These are phyloP conservation scores for Eucalyptus globulus DNA, from an alignment of 345 rosid genomes.

Conservation along the genomic window DNA sequence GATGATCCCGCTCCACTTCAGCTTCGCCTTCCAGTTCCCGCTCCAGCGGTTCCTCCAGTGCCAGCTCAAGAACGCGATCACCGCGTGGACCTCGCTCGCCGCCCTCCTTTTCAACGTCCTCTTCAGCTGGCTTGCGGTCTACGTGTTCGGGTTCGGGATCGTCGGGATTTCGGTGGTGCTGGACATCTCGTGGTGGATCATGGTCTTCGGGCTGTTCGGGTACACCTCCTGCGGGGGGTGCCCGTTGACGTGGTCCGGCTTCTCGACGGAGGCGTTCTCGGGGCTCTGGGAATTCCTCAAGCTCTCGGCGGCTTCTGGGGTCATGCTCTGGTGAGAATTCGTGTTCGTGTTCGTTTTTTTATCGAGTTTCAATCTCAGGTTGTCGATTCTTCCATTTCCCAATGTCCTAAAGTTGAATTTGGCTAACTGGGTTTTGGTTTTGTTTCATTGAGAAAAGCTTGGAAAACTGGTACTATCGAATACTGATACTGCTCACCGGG, in stretches of 20 bases:
- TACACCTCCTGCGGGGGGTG: not conserved
- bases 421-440: not conserved
- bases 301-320: slow-evolving; percentile 24
- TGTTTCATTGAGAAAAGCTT: slow-evolving; percentile 2
- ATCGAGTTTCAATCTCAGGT: not conserved
- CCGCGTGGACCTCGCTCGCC: slow-evolving; percentile 15
- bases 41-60: slow-evolving; percentile 27
- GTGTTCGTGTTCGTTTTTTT: too few relatives aligned
- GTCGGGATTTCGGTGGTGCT: slow-evolving; percentile 16
- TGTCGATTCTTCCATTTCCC: not conserved
- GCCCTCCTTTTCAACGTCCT: slow-evolving; percentile 5
- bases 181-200: slow-evolving; percentile 21
- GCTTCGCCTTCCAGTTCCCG: slow-evolving; percentile 33
- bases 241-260: slow-evolving; percentile 21
- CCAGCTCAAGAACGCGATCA: slow-evolving; percentile 19
- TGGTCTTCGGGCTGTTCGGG: not conserved
- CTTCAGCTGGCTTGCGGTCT: slow-evolving; percentile 14
- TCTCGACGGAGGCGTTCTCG: slow-evolving; percentile 10
- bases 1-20: slow-evolving; percentile 30
- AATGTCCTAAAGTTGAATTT: not conserved
- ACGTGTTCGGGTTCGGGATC: slow-evolving; percentile 12
- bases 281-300: slow-evolving; percentile 14
- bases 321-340: slow-evolving; percentile 22
- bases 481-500: slow-evolving; percentile 25
- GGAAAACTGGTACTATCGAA: slow-evolving; percentile 38